Evolutionary conservation across 495 filamentous ascomycete species (phyloP).

Genomic region (Bacidia rubella): DNA sequence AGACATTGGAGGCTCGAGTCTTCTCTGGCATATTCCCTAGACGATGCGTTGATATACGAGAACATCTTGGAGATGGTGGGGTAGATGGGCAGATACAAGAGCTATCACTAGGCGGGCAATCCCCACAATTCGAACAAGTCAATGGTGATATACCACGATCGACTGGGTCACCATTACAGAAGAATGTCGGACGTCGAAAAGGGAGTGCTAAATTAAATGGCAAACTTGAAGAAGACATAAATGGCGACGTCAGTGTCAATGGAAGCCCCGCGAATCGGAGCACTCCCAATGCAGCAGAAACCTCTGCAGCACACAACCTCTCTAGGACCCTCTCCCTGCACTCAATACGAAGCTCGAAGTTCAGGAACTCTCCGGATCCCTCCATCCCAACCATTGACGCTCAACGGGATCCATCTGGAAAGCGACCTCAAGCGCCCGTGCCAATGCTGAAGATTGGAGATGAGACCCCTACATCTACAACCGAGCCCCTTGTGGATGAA

Average conservation of each 20-base stretch:
- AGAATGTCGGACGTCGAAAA: slow-evolving; percentile 4
- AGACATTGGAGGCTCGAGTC: slow-evolving; percentile 86
- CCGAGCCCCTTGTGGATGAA: slow-evolving; percentile 91
- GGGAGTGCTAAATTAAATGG: slow-evolving; percentile 3
- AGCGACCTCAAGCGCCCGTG: slow-evolving; percentile 79
- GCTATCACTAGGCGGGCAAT: slow-evolving; percentile 7
- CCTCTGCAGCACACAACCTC: slow-evolving; percentile 1
- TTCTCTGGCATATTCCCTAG: slow-evolving; percentile 95
- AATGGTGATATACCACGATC: slow-evolving; percentile 4
- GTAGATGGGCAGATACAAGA: slow-evolving; percentile 21
- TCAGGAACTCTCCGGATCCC: slow-evolving; percentile 7
- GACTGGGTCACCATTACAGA: slow-evolving; percentile 7
- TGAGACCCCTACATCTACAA: slow-evolving; percentile 75
- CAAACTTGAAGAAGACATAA: background rate
- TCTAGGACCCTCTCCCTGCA: slow-evolving; percentile 16
- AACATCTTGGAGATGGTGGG: slow-evolving; percentile 53
- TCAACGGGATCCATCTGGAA: slow-evolving; percentile 44
- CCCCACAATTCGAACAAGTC: background rate
- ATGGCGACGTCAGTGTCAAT: slow-evolving; percentile 6
- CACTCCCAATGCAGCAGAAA: slow-evolving; percentile 3
- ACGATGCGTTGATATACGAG: slow-evolving; percentile 77
- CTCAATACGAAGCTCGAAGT: slow-evolving; percentile 11
- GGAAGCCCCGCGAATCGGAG: background rate
- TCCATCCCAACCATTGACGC: slow-evolving; percentile 15
- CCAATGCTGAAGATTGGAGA: slow-evolving; percentile 97